Percentiles rank a stretch among this genome's conserved stretches.
Conservation (phyloP, 179 eudicot species). For the Spinacia oleracea region DNA sequence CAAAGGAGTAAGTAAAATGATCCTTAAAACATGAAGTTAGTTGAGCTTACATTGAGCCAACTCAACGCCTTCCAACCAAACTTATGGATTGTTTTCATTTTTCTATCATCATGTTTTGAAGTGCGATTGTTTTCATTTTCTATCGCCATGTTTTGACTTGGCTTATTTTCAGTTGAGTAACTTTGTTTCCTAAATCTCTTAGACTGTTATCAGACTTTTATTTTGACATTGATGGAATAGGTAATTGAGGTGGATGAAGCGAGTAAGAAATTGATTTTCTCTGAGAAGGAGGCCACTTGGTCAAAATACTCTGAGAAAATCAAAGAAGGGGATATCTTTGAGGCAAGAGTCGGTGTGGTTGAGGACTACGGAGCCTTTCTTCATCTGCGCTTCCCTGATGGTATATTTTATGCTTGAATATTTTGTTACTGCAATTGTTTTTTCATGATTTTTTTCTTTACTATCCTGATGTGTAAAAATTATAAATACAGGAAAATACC, state of each 20-base stretch:
- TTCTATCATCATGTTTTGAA: neutral
- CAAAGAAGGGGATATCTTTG: slow-evolving; percentile 67
- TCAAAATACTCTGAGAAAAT: slow-evolving; percentile 54
- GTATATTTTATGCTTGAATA: slow-evolving; percentile 33
- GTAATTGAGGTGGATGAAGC: slow-evolving; percentile 68
- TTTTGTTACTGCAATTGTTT: neutral
- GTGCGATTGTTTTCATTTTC: neutral
- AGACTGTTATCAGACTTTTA: slow-evolving; percentile 2
- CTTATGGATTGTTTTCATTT: neutral
- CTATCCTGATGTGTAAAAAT: slow-evolving; percentile 21
- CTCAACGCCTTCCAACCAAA: neutral
- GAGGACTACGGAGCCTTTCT: slow-evolving; percentile 93
- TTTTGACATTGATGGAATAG: slow-evolving; percentile 34
- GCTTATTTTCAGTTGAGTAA: neutral
- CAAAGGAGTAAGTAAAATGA: neutral
- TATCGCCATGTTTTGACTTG: neutral
- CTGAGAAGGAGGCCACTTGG: slow-evolving; percentile 91
- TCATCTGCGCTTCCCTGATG: slow-evolving; percentile 82
- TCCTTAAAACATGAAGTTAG: slow-evolving; percentile 2
- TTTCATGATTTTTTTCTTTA: neutral
- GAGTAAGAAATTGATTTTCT: slow-evolving; percentile 65
- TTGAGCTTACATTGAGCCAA: neutral
- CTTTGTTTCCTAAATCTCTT: slow-evolving; percentile 1
- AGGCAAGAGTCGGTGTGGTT: slow-evolving; percentile 69
- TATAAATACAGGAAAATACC: slow-evolving; percentile 62